Evolutionary conservation across 805 yeast species (phyloP).

Genomic region (Sugiyamaella smithiae): DNA sequence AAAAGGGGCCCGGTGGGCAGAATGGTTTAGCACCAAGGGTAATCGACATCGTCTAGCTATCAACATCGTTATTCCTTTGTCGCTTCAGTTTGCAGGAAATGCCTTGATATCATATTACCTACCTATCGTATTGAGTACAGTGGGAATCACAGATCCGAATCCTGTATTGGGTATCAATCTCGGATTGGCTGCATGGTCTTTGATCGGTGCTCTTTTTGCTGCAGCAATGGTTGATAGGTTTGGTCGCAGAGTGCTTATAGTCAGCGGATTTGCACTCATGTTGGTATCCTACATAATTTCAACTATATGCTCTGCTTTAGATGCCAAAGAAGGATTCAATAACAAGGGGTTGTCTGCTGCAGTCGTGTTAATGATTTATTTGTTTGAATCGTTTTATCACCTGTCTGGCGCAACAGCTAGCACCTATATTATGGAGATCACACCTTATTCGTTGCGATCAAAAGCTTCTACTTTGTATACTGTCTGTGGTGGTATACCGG

Average conservation of each 20-base stretch:
- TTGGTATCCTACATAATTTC: constrained; percentile 32
- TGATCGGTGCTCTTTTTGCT: constrained; percentile 9
- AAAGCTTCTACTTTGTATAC: constrained; percentile 38
- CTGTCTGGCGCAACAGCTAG: constrained; percentile 47
- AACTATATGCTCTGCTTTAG: constrained; percentile 28
- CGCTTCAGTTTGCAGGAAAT: constrained; percentile 20
- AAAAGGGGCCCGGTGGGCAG: constrained; percentile 5
- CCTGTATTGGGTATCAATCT: constrained; percentile 17
- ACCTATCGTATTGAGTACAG: constrained; percentile 47
- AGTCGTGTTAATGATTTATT: constrained; percentile 19
- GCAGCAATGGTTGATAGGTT: constrained; percentile 12
- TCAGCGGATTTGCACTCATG: not conserved
- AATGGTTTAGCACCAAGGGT: constrained; percentile 9
- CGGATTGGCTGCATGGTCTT: constrained; percentile 12
- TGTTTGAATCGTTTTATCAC: constrained; percentile 18
- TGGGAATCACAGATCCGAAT: constrained; percentile 44
- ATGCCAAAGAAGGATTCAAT: constrained; percentile 10
- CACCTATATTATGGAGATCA: constrained; percentile 30
- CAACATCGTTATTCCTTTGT: constrained; percentile 7
- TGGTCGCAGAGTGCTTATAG: constrained; percentile 2
- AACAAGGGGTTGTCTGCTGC: constrained; percentile 9
- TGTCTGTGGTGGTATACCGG: constrained; percentile 7
- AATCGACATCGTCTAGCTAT: constrained; percentile 13
- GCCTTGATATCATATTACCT: constrained; percentile 40
- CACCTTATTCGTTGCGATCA: constrained; percentile 36